Base-by-base conservation (phyloP, 2,329 filamentous ascomycete genomes). In the Ceratocystis cubensis region DNA sequence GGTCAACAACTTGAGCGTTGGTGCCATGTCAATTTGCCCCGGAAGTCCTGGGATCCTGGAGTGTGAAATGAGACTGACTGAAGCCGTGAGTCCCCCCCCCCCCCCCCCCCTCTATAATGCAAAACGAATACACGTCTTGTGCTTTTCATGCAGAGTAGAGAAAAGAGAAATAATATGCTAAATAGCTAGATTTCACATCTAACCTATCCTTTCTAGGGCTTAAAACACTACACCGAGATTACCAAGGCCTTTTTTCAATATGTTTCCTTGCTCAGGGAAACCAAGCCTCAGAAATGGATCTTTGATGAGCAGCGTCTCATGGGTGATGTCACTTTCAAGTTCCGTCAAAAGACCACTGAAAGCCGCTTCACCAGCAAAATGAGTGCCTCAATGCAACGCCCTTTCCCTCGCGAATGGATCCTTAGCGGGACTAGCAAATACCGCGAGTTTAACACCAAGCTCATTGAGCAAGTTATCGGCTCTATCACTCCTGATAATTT, bases 301-400 rank as follows among this genome's bases (percentile, higher is more conserved):
- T 92, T 94, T 68, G 84, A 96, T 41, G 94, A 99, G 76, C 88
- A 94, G 75, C 93, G 91, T 75, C 86, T 87, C 45, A 86, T 97
- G 77, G 87, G 89, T 57, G 92, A 97, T 70, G 90, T 97, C 13
- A 89, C 96, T 71, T 99, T 99, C 80, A 89, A 88, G 70, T 99
- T 96, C 77, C 90, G 87, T 76, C 90, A 97, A 74, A 97, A 97
- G 79, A 89, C 86, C 1, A 90, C 89, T 0, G 91, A 93, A 1
- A 94, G 88, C 73, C 84, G 88, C 33, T 97, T 96, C 72, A 94
- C 91, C 0, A 96, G 91, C 78, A 85, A 84, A 68, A 85, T 91
- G 70, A 91, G 88, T 73, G 85, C 88, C 20, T 84, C 91, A 20
- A 97, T 99, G 94, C 94, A 97, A 74, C 91, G 89, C 75, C 88